These are phyloP conservation scores for Aspergillus funiculosus DNA, from an alignment of 495 filamentous ascomycete species.

Conservation along the genomic window DNA sequence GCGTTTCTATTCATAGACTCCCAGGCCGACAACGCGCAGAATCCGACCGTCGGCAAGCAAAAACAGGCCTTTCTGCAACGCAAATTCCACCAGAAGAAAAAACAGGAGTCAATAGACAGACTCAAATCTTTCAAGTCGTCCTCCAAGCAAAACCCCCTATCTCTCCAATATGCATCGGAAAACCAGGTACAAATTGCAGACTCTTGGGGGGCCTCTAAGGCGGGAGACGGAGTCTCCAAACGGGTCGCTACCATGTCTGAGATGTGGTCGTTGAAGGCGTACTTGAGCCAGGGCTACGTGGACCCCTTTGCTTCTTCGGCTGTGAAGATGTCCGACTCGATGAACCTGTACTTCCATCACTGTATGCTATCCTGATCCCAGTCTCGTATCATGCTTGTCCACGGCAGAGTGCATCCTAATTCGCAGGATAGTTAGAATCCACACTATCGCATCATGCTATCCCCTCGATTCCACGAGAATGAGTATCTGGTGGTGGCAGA, in stretches of 20 bases:
- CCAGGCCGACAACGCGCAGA: conserved; percentile 3
- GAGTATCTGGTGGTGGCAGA: conserved; percentile 12
- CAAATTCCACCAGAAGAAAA: not conserved
- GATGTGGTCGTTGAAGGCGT: conserved; percentile 5
- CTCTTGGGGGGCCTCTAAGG: too few relatives aligned
- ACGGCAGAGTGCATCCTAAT: not conserved
- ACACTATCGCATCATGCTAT: conserved; percentile 5
- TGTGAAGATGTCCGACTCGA: conserved; percentile 8
- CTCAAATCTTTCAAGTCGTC: not conserved
- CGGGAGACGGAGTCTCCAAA: not conserved
- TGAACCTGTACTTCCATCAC: conserved; percentile 7
- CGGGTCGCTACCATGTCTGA: not conserved
- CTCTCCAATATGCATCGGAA: not conserved
- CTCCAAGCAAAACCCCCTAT: not conserved
- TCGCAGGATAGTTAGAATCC: conserved; percentile 3
- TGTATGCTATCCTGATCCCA: not conserved
- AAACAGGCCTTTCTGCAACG: conserved; percentile 5
- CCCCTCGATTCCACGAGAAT: conserved; percentile 4
- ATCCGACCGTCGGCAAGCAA: not conserved
- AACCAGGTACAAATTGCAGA: not conserved
- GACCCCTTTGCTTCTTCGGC: conserved; percentile 6
- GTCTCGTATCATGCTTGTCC: not conserved
- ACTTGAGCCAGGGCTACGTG: conserved; percentile 8
- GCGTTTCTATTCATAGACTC: conserved; percentile 8
- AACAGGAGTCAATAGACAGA: conserved; percentile 3